Evolutionary conservation across 2,329 filamentous ascomycete species (phyloP).

Genomic region (Amauroascus niger): DNA sequence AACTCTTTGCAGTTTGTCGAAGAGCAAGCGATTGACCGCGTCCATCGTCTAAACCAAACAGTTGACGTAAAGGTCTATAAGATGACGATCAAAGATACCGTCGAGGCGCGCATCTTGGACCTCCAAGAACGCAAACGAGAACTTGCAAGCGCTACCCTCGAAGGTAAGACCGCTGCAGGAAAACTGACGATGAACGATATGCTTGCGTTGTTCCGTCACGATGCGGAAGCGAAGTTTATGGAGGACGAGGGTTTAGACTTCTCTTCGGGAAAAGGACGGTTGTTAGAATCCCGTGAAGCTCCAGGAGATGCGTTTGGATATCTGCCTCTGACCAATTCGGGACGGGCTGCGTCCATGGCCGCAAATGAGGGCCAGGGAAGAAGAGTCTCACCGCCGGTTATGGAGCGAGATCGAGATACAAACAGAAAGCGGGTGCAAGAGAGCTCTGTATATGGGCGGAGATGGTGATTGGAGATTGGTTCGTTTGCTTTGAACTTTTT

Average conservation of each 20-base stretch:
- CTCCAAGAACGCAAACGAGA: conserved; percentile 89
- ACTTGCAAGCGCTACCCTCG: conserved; percentile 84
- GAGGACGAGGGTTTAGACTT: conserved; percentile 23
- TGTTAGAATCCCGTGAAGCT: conserved; percentile 22
- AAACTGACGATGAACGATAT: conserved; percentile 93
- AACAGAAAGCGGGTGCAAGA: conserved; percentile 18
- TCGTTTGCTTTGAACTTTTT: neutral
- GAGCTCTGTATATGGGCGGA: conserved; percentile 24
- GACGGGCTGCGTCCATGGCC: conserved; percentile 5
- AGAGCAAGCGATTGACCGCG: conserved; percentile 96
- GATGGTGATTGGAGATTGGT: conserved; percentile 21
- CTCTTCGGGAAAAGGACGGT: conserved; percentile 23
- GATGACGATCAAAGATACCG: conserved; percentile 72
- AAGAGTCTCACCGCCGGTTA: conserved; percentile 18
- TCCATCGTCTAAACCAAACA: conserved; percentile 95
- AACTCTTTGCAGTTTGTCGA: conserved; percentile 65
- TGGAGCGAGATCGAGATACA: conserved; percentile 15
- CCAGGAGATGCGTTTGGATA: neutral
- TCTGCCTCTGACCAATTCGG: neutral
- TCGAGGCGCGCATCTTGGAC: conserved; percentile 90
- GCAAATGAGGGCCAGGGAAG: conserved; percentile 17
- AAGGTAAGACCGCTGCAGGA: conserved; percentile 62
- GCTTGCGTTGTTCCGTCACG: conserved; percentile 73
- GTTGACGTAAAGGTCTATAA: conserved; percentile 93
- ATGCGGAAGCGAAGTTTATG: conserved; percentile 46